Base-by-base conservation (phyloP, 768 basidiomycete species). In the Rhizopogon roseolus region DNA sequence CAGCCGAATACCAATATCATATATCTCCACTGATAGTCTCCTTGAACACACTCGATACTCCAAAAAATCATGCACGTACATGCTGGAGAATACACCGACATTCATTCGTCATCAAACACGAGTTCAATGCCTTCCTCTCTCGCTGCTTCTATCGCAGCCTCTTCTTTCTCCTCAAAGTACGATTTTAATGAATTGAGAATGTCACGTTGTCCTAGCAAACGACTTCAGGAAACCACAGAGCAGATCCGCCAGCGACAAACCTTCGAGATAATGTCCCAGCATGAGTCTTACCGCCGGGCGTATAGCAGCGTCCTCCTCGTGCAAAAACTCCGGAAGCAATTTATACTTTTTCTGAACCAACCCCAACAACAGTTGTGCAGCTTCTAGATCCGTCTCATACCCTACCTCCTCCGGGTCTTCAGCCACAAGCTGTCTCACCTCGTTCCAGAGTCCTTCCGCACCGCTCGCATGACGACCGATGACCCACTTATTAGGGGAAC, bases 221-320 rank as follows among this genome's bases (percentile, higher is more conserved):
- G 34, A 16, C 17, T 25, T 50, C 29, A 46, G 17, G 41, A 22
- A 22, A 22, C 1, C 9, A 3, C 16, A 27, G n/a, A 10, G 34
- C n/a, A 4, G 34, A 14, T 27, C 2, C 44, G 22, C 39, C 44
- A 1, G 44, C 3, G 3, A 58, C 71, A 51, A 50, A 84, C 87
- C 87, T 70, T 82, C 73, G 7, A 90, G 63, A 59, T 93, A 93
- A 56, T 85, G 72, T 32, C 71, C 68, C 48, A 88, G 72, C 90
- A 93, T 93, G 48, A 59, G 49, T 36, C 67, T 67, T 1, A 94
- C 85, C 10, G 85, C 80, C 4, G 75, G 73, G 38, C 90, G 75
- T 41, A 82, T 62, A 2, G 50, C 53, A n/a, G 53, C 53, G 4
- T 45, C 54, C 5, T 57, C 51, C 10, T 66, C 57, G 16, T 62